These are phyloP conservation scores for Themeda triandra DNA, from an alignment of 176 grass and related monocot species.

Conservation along the genomic window DNA sequence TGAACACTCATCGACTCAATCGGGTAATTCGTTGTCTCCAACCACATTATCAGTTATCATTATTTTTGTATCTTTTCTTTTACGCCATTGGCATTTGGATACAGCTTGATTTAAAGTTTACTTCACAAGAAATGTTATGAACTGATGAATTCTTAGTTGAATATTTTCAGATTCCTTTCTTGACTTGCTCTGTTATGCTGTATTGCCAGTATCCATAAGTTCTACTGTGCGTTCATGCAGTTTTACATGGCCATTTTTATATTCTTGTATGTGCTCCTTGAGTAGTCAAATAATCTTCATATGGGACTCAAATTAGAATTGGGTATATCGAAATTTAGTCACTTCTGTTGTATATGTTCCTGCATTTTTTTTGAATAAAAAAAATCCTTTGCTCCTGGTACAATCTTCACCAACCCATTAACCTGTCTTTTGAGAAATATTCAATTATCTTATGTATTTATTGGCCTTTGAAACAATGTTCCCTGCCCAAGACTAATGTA, in stretches of 20 bases:
- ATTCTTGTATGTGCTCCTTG: not conserved
- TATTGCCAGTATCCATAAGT: slow-evolving; percentile 1
- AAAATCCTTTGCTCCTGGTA: not conserved
- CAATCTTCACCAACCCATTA: not conserved
- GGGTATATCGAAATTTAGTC: not conserved
- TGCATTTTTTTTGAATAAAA: not conserved
- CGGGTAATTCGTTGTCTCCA: slow-evolving; percentile 49
- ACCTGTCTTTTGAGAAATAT: slow-evolving; percentile 7
- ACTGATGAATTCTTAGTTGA: not conserved
- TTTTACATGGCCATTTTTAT: not conserved
- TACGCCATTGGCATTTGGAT: not conserved
- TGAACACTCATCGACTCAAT: slow-evolving; percentile 50
- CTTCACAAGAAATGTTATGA: slow-evolving; percentile 2
- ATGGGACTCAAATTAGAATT: not conserved
- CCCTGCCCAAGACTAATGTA: not conserved
- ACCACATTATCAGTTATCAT: not conserved
- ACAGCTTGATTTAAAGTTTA: not conserved
- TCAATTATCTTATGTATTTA: not conserved
- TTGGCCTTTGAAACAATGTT: slow-evolving; percentile 5
- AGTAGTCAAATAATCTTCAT: not conserved
- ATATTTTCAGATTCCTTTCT: slow-evolving; percentile 8
- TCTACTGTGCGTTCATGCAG: not conserved
- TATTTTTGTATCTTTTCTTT: not conserved
- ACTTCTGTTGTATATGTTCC: not conserved
- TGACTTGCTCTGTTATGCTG: not conserved